phyloP scores from a whole-genome alignment of 2,329 filamentous ascomycete species.

The Fusarium sp. region DNA sequence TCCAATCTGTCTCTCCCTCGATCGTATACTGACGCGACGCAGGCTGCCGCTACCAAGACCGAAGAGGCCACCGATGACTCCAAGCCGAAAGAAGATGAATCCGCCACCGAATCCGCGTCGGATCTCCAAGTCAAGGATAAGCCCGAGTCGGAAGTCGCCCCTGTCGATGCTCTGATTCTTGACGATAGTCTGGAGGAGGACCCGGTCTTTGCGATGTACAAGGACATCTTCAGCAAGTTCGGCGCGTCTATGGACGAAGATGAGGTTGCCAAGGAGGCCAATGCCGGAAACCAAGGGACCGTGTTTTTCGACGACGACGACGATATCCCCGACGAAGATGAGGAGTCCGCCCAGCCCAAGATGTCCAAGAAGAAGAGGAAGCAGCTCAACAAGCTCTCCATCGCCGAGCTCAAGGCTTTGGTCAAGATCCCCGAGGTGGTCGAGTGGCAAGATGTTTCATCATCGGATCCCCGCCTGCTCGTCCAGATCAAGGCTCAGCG shows the following conservation, averaged over 20 bases:
- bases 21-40: constrained; percentile 32
- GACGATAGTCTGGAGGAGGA: constrained; percentile 74
- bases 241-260: constrained; percentile 73
- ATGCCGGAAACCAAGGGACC: constrained; percentile 82
- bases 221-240: constrained; percentile 85
- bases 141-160: constrained; percentile 47
- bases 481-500: constrained; percentile 95
- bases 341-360: constrained; percentile 75
- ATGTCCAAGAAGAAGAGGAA: constrained; percentile 97
- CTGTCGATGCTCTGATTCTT: constrained; percentile 64
- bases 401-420: constrained; percentile 93
- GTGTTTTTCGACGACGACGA: constrained; percentile 87
- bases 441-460: constrained; percentile 96
- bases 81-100: constrained; percentile 44
- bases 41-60: constrained; percentile 31
- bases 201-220: constrained; percentile 86
- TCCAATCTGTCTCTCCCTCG: background rate
- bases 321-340: constrained; percentile 87
- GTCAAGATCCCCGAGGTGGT: constrained; percentile 93
- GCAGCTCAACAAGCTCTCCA: constrained; percentile 88
- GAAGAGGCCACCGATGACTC: constrained; percentile 33
- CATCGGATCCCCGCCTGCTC: constrained; percentile 86
- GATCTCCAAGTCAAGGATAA: constrained; percentile 59
- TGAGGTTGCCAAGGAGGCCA: constrained; percentile 72
- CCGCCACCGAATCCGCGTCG: constrained; percentile 49